Evolutionary conservation across 345 rosid genomes (phyloP), one percentile per base, ranked within the genome.

Genomic region (Brassica nigra): DNA sequence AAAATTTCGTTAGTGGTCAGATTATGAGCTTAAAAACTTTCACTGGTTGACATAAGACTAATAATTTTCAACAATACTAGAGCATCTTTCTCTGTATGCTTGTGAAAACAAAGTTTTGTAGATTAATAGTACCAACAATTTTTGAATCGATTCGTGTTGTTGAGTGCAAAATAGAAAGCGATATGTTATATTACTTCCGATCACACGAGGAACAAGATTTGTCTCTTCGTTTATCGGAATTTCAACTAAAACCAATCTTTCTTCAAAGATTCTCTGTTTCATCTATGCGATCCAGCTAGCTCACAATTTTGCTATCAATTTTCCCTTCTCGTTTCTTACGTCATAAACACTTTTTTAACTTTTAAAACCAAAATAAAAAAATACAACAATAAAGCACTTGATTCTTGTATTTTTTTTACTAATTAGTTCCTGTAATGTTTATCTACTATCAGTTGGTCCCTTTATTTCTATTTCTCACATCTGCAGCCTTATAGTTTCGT

Each of bases 221-320:
- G 78, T 73, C 78, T 73, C 82, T 58, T 79, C 62, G 70, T 79
- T 73, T 79, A 73, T 59, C 8, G 63, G 63, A 79, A 66, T 79
- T 73, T 67, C 69, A 78, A 66, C 37, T 18, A 8, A 57, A 71
- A 57, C 75, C 42, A 68, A 47, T 68, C 33, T 76, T 59, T 59
- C 30, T 76, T 58, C 81, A 71, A 28, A n/a, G 75, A 77, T 77
- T 77, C 31, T 65, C 47, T 71, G 55, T 9, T 79, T 55, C 14
- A 58, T 59, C 54, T 9, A 55, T 78, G 72, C 78, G 20, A 66
- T 79, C 69, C 74, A 73, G 78, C 82, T 73, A 78, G 71, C 34
- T 78, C 3, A 59, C 63, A 59, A 31, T 44, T 77, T 70, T 49
- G 71, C 57, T 71, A 64, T 78, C 72, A 64, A 65, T 62, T 20